Conservation (phyloP, 495 filamentous ascomycete genomes). For the Terfezia boudieri region DNA sequence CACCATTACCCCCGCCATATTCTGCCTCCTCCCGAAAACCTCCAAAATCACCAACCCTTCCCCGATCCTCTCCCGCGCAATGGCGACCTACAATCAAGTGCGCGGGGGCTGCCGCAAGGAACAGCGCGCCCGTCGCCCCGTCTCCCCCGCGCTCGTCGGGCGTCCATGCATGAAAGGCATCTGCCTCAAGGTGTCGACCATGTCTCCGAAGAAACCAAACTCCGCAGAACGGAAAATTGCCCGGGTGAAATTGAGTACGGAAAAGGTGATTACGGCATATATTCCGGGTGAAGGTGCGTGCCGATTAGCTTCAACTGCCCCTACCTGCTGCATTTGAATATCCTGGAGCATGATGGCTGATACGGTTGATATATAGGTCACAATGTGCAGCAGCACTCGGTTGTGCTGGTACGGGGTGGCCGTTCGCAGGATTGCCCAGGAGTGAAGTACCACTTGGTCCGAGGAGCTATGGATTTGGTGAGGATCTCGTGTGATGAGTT, state of each 20-base stretch:
- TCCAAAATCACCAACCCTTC: background rate
- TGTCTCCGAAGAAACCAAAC: constrained; percentile 96
- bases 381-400: constrained; percentile 96
- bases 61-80: constrained; percentile 18
- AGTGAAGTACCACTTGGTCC: constrained; percentile 83
- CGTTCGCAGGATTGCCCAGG: constrained; percentile 91
- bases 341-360: background rate
- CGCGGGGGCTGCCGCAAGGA: constrained; percentile 44
- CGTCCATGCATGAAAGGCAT: constrained; percentile 81
- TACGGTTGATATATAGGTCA: constrained; percentile 33
- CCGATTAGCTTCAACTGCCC: too few relatives aligned
- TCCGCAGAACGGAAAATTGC: constrained; percentile 87
- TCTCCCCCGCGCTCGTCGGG: constrained; percentile 60
- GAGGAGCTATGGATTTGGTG: constrained; percentile 88
- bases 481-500: background rate
- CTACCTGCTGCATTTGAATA: too few relatives aligned
- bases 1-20: background rate
- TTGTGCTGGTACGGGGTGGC: constrained; percentile 81
- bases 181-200: constrained; percentile 74
- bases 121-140: constrained; percentile 55
- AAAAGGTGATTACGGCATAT: constrained; percentile 68
- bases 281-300: constrained; percentile 76
- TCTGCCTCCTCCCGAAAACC: background rate
- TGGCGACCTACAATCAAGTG: constrained; percentile 43
- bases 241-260: constrained; percentile 66